Percentiles rank a stretch among this genome's conserved stretches.
Evolutionary conservation across 768 basidiomycete genomes (phyloP).

Genomic region (Cystobasidium ongulense): DNA sequence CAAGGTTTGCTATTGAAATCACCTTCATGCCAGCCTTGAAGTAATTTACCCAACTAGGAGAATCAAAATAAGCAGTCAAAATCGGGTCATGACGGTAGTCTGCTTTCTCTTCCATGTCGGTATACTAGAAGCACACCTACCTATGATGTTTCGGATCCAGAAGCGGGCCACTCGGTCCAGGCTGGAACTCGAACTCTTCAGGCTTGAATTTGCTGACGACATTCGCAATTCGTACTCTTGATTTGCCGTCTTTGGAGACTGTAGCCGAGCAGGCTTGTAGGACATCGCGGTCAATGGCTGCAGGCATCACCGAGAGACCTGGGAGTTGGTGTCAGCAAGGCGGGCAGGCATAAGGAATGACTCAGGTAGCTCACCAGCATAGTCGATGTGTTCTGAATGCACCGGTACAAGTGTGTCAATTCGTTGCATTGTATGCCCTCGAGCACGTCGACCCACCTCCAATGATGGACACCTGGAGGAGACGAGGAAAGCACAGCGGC

Average conservation of each 20-base stretch:
- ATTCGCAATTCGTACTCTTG: conserved; percentile 37
- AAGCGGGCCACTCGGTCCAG: background rate
- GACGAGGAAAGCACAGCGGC: background rate
- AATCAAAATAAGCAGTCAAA: background rate
- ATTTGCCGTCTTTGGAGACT: background rate
- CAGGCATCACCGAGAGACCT: conserved; percentile 38
- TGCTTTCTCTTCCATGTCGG: background rate
- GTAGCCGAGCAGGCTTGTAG: conserved; percentile 36
- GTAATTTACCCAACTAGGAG: conserved; percentile 36
- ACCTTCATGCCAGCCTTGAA: conserved; percentile 32
- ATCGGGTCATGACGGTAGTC: background rate
- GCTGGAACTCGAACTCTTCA: conserved; percentile 34
- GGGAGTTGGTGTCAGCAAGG: background rate
- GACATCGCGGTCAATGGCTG: conserved; percentile 42
- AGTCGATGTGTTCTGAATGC: conserved; percentile 43
- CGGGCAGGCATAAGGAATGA: background rate
- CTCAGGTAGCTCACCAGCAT: conserved; percentile 38
- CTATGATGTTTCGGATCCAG: conserved; percentile 18
- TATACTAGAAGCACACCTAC: background rate
- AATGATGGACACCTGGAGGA: conserved; percentile 40
- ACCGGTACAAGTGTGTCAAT: background rate
- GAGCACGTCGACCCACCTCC: conserved; percentile 27
- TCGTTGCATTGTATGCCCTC: background rate
- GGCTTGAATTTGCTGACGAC: conserved; percentile 35
- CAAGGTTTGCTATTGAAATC: too few relatives aligned